Conservation (phyloP, 2,329 filamentous ascomycete species). For the Elsinoe arachidis region DNA sequence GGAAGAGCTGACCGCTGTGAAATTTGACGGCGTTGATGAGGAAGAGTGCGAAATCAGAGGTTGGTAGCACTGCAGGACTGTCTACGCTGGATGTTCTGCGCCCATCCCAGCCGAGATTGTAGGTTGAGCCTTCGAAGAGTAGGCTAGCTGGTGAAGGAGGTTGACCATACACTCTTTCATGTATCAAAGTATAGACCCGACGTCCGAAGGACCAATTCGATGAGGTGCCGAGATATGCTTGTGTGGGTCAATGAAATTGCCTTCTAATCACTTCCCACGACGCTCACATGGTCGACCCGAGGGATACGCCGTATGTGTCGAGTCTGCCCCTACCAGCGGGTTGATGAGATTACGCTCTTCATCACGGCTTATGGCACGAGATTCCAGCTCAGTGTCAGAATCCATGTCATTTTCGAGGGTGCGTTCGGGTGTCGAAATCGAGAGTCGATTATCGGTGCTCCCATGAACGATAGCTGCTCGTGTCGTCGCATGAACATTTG, state of each 20-base stretch:
- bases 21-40: constrained; percentile 51
- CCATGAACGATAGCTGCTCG: not conserved
- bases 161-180: constrained; percentile 38
- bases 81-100: constrained; percentile 25
- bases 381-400: not conserved
- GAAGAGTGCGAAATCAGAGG: constrained; percentile 44
- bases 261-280: not conserved
- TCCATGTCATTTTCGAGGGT: not conserved
- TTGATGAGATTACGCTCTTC: not conserved
- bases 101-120: constrained; percentile 46
- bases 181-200: constrained; percentile 41
- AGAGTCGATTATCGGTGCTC: not conserved
- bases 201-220: constrained; percentile 50
- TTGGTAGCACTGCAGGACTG: constrained; percentile 37
- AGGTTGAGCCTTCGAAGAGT: constrained; percentile 44
- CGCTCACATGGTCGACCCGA: not conserved
- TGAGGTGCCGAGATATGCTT: constrained; percentile 47
- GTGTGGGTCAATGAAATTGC: not conserved
- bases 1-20: constrained; percentile 46
- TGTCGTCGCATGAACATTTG: not conserved
- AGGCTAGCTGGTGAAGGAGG: constrained; percentile 37
- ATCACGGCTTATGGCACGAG: not conserved
- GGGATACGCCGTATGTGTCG: not conserved
- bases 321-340: not conserved
- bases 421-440: not conserved